A percentile compares a stretch with the other conserved stretches of the same genome.
phyloP scores from a whole-genome alignment of 2,329 filamentous ascomycete species.

The Trematosphaeria pertusa region DNA sequence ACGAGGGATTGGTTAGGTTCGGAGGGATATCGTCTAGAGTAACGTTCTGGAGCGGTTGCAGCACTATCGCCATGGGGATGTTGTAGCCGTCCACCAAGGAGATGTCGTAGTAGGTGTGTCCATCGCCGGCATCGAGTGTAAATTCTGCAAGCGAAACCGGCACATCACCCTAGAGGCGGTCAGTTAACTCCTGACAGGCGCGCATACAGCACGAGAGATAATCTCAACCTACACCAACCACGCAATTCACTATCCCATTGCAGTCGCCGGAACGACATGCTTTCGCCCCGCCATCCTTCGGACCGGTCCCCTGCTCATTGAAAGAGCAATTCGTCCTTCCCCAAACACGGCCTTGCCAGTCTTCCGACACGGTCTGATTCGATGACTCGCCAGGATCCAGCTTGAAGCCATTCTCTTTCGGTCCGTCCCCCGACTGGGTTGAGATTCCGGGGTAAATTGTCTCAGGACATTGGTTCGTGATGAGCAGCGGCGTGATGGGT shows the following conservation, averaged over 20 bases:
- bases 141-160: slow-evolving; percentile 84
- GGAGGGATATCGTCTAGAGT: slow-evolving; percentile 70
- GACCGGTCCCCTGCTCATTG: slow-evolving; percentile 66
- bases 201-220: background rate
- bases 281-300: slow-evolving; percentile 54
- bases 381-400: slow-evolving; percentile 65
- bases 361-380: slow-evolving; percentile 69
- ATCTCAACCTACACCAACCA: slow-evolving; percentile 66
- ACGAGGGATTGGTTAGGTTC: slow-evolving; percentile 78
- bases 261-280: slow-evolving; percentile 81
- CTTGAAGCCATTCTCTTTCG: slow-evolving; percentile 72
- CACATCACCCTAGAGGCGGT: slow-evolving; percentile 65
- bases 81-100: slow-evolving; percentile 88
- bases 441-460: slow-evolving; percentile 78
- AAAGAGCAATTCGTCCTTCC: slow-evolving; percentile 85
- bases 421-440: slow-evolving; percentile 74
- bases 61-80: slow-evolving; percentile 68
- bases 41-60: slow-evolving; percentile 63
- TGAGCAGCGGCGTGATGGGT: slow-evolving; percentile 61
- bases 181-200: slow-evolving; percentile 8
- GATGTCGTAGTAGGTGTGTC: slow-evolving; percentile 83
- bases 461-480: slow-evolving; percentile 75
- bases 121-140: slow-evolving; percentile 71
- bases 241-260: slow-evolving; percentile 71
- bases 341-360: slow-evolving; percentile 86